These are phyloP conservation scores for Aspergillus tanneri DNA, from an alignment of 2,329 filamentous ascomycete genomes.

Conservation along the genomic window DNA sequence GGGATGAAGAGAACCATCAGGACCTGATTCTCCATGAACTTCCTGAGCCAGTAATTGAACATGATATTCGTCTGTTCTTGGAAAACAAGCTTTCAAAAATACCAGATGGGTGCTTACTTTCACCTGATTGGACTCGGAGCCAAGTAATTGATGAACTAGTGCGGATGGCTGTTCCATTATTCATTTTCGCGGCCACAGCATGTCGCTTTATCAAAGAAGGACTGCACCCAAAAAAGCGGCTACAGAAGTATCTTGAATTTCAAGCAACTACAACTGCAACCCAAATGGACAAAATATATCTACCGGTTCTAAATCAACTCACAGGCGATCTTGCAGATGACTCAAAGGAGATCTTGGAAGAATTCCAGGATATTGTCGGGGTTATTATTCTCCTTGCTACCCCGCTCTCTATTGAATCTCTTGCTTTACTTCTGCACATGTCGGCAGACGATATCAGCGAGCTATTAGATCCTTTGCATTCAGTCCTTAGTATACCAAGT, in stretches of 20 bases:
- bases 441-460: neutral
- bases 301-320: neutral
- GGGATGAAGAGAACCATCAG: conserved; percentile 16
- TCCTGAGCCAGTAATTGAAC: conserved; percentile 16
- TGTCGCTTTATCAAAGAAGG: conserved; percentile 9
- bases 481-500: neutral
- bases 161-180: conserved; percentile 8
- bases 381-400: neutral
- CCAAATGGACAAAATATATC: neutral
- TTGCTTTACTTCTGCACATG: neutral
- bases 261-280: no score
- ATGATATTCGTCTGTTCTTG: conserved; percentile 24
- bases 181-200: conserved; percentile 12
- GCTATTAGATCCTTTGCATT: neutral
- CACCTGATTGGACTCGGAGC: conserved; percentile 9
- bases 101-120: conserved; percentile 6
- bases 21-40: conserved; percentile 25
- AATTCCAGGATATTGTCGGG: neutral
- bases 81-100: conserved; percentile 15
- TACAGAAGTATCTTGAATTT: neutral
- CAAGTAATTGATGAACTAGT: neutral
- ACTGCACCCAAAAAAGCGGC: neutral
- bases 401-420: neutral
- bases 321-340: neutral
- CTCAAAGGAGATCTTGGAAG: neutral